Percentiles rank a stretch among this genome's conserved stretches.
Evolutionary conservation across 2,329 filamentous ascomycete species (phyloP).

Genomic region (Didymella keratinophila): DNA sequence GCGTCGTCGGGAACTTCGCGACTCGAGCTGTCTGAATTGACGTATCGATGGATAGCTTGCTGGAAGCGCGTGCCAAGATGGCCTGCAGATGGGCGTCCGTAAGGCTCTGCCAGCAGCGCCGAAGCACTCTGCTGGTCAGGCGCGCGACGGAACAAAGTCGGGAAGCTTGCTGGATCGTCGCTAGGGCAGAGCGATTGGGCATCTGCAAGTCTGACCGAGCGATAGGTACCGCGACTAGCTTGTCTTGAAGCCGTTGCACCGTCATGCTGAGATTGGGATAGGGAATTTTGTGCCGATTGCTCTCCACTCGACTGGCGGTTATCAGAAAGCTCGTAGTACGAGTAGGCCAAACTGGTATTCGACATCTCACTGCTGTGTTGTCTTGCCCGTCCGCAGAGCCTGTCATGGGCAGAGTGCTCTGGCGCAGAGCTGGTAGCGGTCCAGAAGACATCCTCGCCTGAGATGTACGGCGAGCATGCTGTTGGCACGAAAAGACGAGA

Average conservation of each 20-base stretch:
- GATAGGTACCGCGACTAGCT: constrained; percentile 30
- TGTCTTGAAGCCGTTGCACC: constrained; percentile 29
- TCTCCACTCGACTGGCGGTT: constrained; percentile 37
- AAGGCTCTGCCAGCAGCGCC: constrained; percentile 34
- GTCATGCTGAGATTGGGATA: constrained; percentile 34
- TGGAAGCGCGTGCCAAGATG: not conserved
- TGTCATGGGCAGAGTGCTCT: not conserved
- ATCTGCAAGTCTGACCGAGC: constrained; percentile 30
- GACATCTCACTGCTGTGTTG: constrained; percentile 39
- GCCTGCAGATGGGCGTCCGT: constrained; percentile 27
- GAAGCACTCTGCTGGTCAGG: constrained; percentile 18
- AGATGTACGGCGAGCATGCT: constrained; percentile 1
- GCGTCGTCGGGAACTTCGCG: not conserved
- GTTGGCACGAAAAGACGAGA: constrained; percentile 13
- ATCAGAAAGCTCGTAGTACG: constrained; percentile 43
- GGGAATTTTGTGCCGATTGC: constrained; percentile 17
- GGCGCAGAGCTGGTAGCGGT: not conserved
- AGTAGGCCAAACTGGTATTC: constrained; percentile 40
- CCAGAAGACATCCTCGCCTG: constrained; percentile 24
- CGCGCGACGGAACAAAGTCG: not conserved
- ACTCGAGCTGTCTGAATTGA: not conserved
- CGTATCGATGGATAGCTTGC: not conserved
- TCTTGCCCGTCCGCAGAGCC: constrained; percentile 6
- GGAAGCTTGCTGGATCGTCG: not conserved
- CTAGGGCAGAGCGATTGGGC: not conserved